Evolutionary conservation across 2,329 filamentous ascomycete genomes (phyloP), one percentile per base, ranked within the genome.

Genomic region (Colletotrichum sp.): DNA sequence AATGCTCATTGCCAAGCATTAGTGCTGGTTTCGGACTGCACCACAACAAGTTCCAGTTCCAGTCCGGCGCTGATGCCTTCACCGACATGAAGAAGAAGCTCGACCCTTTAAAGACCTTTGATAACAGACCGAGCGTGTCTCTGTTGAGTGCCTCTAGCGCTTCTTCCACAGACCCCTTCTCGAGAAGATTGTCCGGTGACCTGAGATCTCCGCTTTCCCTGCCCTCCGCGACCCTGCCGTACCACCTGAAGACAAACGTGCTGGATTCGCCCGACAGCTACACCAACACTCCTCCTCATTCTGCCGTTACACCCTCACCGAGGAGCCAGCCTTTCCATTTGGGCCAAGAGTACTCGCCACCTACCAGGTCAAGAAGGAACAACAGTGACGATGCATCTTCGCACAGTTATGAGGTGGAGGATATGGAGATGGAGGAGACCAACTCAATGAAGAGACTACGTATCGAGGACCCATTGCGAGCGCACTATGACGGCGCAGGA

Each of bases 21-120:
- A 80, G 84, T 1, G 81, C 85, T 44, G 84, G 85, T n/a, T 88
- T 90, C 66, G 88, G 89, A 71, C 84, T 89, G 71, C 87, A 87
- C 76, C 89, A 90, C 78, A 88, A 85, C 78, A 87, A 85, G 52
- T 90, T 86, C 72, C 85, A 89, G 72, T 89, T 90, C 77, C 84
- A 84, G 64, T 85, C 86, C 6, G 84, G 85, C 68, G 85, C 87
- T 79, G 84, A 89, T 60, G 83, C 88, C 16, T 88, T 91, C 68
- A 88, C 89, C 75, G 87, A 85, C 75, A 86, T 91, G 80, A 88
- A 91, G 75, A 90, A 89, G 81, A 92, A 90, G 82, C 84, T 92
- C n/a, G 87, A 91, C 73, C 85, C 87, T 2, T 82, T 86, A 48
- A 84, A 87, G 48, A 84, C 83, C 1, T 79, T 87, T n/a, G 88